Evolutionary conservation across 1,284 basidiomycete genomes (phyloP).

Genomic region (Cystobasidium pallidum): DNA sequence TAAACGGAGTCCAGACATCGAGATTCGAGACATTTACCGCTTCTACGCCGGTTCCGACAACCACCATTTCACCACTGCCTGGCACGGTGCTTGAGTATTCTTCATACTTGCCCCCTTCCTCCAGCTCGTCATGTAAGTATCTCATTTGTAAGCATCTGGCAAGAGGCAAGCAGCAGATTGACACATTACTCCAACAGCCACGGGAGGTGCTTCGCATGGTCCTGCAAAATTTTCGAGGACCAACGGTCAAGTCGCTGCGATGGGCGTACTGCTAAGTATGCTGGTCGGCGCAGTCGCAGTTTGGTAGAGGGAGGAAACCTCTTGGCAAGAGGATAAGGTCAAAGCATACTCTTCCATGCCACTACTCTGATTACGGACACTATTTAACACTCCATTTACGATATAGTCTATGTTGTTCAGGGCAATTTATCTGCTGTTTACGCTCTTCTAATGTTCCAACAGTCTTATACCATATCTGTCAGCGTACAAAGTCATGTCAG

Average conservation of each 20-base stretch:
- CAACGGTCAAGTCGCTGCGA: conserved; percentile 27
- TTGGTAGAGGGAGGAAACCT: not conserved
- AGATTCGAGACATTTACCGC: conserved; percentile 21
- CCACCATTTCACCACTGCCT: conserved; percentile 16
- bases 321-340: no score
- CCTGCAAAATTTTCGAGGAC: not conserved
- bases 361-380: not conserved
- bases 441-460: not conserved
- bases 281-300: conserved; percentile 21
- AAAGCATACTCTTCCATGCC: no score
- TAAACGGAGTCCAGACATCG: conserved; percentile 34
- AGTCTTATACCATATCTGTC: not conserved
- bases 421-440: not conserved
- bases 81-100: conserved; percentile 28
- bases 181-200: not conserved
- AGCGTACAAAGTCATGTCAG: no score
- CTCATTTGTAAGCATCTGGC: not conserved
- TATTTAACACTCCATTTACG: not conserved
- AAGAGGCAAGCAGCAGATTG: no score
- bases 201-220: conserved; percentile 1
- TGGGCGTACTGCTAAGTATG: conserved; percentile 26
- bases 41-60: conserved; percentile 6
- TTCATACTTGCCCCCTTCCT: conserved; percentile 12
- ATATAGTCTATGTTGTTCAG: not conserved
- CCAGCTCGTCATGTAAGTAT: not conserved